phyloP scores from a whole-genome alignment of 352 stramenopile species.

The Thraustochytrium sp. region DNA sequence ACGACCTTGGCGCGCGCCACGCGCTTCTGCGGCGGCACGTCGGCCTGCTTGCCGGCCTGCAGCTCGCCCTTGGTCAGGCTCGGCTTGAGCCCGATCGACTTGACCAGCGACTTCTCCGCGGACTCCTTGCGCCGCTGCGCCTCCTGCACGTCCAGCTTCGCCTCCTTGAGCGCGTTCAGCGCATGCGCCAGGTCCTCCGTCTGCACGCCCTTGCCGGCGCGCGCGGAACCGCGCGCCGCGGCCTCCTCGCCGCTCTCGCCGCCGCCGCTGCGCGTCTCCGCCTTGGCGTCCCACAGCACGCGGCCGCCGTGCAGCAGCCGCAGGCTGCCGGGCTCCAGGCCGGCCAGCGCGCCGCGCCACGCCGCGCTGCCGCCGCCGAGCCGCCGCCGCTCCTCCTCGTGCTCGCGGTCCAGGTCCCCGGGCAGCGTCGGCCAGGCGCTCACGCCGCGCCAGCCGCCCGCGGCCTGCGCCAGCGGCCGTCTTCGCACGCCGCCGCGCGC shows the following conservation, averaged over 20 bases:
- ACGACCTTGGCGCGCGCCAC: not conserved
- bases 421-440: not conserved
- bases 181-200: not conserved
- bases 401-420: no score
- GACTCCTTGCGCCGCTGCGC: not conserved
- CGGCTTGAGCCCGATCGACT: not conserved
- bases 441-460: not conserved
- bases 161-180: constrained; percentile 14
- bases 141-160: not conserved
- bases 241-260: not conserved
- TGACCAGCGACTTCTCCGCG: not conserved
- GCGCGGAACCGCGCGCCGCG: not conserved
- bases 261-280: not conserved
- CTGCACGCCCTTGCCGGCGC: not conserved
- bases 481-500: no score
- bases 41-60: not conserved
- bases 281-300: not conserved
- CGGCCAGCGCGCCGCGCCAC: not conserved
- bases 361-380: no score
- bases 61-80: not conserved
- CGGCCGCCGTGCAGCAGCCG: not conserved
- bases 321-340: not conserved
- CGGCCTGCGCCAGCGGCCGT: not conserved
- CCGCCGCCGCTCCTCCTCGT: no score
- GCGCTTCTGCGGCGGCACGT: not conserved